These are phyloP conservation scores for Meripilus lineatus DNA, from an alignment of 1,284 basidiomycete species.

Conservation along the genomic window DNA sequence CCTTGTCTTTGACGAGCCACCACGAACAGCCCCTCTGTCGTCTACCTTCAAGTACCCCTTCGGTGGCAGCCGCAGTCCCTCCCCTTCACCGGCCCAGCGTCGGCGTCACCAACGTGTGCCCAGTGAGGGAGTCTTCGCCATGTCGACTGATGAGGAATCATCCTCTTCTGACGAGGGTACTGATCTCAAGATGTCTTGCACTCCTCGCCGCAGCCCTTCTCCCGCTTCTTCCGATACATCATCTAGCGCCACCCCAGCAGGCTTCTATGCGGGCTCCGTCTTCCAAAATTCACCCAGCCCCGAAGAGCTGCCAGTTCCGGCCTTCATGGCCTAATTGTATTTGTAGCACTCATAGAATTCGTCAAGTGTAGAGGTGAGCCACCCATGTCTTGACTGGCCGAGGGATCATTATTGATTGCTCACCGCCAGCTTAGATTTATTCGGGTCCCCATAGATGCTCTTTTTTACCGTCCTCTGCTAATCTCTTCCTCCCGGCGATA, in stretches of 20 bases:
- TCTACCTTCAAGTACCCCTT: conserved; percentile 38
- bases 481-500: conserved; percentile 19
- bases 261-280: conserved; percentile 68
- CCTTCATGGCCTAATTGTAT: conserved; percentile 43
- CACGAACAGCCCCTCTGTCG: conserved; percentile 46
- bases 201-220: conserved; percentile 23
- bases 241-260: conserved; percentile 18
- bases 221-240: conserved; percentile 18
- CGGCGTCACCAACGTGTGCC: conserved; percentile 52
- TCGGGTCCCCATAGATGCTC: conserved; percentile 25
- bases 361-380: conserved; percentile 38
- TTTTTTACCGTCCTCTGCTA: conserved; percentile 19
- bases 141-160: conserved; percentile 65
- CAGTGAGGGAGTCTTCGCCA: conserved; percentile 62
- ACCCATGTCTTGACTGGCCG: neutral
- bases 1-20: conserved; percentile 39
- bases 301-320: conserved; percentile 66
- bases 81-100: conserved; percentile 32
- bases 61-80: conserved; percentile 26
- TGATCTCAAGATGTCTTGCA: conserved; percentile 27
- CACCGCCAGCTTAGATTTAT: conserved; percentile 30
- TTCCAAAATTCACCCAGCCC: conserved; percentile 81
- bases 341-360: conserved; percentile 25
- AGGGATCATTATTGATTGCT: neutral
- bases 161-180: conserved; percentile 39